Evolutionary conservation across 2,329 filamentous ascomycete genomes (phyloP).

Genomic region (Pseudogymnoascus sp.): DNA sequence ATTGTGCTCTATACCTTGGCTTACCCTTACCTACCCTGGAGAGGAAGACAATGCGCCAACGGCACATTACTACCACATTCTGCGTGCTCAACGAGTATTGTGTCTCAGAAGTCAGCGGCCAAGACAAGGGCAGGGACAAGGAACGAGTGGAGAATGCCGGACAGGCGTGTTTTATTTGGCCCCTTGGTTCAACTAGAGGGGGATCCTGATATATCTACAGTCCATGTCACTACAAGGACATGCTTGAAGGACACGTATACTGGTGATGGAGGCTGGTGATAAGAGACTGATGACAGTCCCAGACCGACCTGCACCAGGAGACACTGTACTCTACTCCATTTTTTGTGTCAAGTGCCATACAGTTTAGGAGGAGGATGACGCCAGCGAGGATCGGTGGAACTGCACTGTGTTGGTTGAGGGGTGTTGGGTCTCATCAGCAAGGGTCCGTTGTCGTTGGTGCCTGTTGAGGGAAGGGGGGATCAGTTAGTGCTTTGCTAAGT

Average conservation of each 20-base stretch:
- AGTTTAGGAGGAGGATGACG: not conserved
- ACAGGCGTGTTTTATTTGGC: conserved; percentile 3
- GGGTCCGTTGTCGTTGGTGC: conserved; percentile 6
- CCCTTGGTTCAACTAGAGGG: not conserved
- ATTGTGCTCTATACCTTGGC: not conserved
- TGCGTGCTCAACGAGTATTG: conserved; percentile 1
- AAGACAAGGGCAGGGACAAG: conserved; percentile 9
- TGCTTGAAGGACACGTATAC: conserved; percentile 1
- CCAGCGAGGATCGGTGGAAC: not conserved
- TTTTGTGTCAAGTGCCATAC: conserved; percentile 5
- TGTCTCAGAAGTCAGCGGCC: conserved; percentile 9
- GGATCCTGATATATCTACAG: not conserved
- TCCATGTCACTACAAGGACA: not conserved
- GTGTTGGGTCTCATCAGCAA: conserved; percentile 10
- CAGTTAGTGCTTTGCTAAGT: conserved; percentile 4
- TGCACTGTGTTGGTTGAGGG: not conserved
- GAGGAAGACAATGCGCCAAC: not conserved
- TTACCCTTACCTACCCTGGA: conserved; percentile 1
- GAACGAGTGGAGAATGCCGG: conserved; percentile 6
- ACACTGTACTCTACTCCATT: not conserved
- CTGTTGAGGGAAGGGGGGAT: not conserved
- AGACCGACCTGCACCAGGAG: not conserved
- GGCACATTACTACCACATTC: not conserved
- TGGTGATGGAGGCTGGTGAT: not conserved
- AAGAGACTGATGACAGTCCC: not conserved